Percentiles rank a stretch among this genome's conserved stretches.
Evolutionary conservation across 164 flowering plant genomes (phyloP).

Genomic region (Vitis amurensis): DNA sequence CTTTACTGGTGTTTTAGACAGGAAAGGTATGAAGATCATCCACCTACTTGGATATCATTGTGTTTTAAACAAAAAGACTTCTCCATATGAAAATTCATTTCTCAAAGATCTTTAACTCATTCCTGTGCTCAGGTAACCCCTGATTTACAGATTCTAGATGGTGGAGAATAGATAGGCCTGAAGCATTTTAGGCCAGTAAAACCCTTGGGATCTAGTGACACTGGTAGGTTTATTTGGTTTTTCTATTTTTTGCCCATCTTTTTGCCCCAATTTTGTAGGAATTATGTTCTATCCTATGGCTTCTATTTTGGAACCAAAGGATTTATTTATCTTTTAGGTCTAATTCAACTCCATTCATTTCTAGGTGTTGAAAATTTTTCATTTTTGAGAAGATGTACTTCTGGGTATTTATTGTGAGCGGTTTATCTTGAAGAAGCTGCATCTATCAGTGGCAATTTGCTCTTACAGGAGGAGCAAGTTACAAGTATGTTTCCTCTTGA

Average conservation of each 20-base stretch:
- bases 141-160: conserved; percentile 52
- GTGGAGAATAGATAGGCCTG: conserved; percentile 81
- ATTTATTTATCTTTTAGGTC: neutral
- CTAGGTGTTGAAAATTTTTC: too few relatives aligned
- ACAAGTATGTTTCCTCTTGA: too few relatives aligned
- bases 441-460: too few relatives aligned
- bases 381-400: too few relatives aligned
- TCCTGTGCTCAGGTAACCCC: conserved; percentile 2
- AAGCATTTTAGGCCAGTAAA: conserved; percentile 88
- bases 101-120: neutral
- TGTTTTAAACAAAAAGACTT: too few relatives aligned
- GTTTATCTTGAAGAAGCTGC: too few relatives aligned
- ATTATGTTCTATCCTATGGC: neutral
- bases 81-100: too few relatives aligned
- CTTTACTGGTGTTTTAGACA: too few relatives aligned
- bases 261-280: neutral
- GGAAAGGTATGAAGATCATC: too few relatives aligned
- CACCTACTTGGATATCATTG: too few relatives aligned
- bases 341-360: neutral
- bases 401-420: too few relatives aligned
- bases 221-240: conserved; percentile 72
- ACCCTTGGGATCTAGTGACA: conserved; percentile 94
- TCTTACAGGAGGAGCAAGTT: too few relatives aligned
- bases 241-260: neutral
- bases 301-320: neutral